Percentiles rank a stretch among this genome's conserved stretches.
Evolutionary conservation across 306 rosid species (phyloP).

Genomic region (Pterocarpus macrocarpus): DNA sequence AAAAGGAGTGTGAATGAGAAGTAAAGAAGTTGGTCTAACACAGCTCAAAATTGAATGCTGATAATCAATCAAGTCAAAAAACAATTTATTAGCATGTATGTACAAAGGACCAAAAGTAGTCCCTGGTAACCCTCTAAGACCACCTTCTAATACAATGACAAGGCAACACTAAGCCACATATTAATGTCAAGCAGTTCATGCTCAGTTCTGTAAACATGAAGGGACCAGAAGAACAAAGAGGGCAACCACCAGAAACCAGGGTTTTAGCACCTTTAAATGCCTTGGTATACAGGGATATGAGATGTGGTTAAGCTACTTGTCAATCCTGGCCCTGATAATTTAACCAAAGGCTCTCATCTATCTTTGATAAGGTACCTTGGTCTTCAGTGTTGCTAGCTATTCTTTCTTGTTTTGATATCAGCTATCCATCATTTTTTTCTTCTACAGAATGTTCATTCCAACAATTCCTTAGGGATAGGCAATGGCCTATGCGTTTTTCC

Average conservation of each 20-base stretch:
- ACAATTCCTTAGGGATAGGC: conserved; percentile 49
- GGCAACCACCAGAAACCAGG: conserved; percentile 45
- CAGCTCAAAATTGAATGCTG: conserved; percentile 20
- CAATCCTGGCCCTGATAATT: conserved; percentile 28
- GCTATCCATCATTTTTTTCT: conserved; percentile 24
- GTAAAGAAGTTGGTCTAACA: background rate
- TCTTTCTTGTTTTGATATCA: conserved; percentile 45
- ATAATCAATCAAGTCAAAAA: conserved; percentile 39
- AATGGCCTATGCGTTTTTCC: conserved; percentile 39
- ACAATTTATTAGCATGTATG: conserved; percentile 55
- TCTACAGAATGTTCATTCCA: conserved; percentile 39
- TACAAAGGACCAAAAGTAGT: conserved; percentile 53
- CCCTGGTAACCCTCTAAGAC: conserved; percentile 39
- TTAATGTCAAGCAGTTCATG: conserved; percentile 39
- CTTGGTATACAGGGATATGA: conserved; percentile 27
- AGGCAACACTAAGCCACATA: conserved; percentile 42
- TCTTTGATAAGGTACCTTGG: conserved; percentile 40
- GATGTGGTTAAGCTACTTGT: conserved; percentile 28
- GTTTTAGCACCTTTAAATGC: conserved; percentile 48
- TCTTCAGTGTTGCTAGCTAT: conserved; percentile 36
- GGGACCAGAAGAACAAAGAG: conserved; percentile 40
- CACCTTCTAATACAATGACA: conserved; percentile 36
- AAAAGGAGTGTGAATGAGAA: background rate
- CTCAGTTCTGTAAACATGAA: conserved; percentile 35
- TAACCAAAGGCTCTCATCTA: conserved; percentile 32